These are phyloP conservation scores for Penicillium janthinellum DNA, from an alignment of 2,329 filamentous ascomycete species.

Conservation along the genomic window DNA sequence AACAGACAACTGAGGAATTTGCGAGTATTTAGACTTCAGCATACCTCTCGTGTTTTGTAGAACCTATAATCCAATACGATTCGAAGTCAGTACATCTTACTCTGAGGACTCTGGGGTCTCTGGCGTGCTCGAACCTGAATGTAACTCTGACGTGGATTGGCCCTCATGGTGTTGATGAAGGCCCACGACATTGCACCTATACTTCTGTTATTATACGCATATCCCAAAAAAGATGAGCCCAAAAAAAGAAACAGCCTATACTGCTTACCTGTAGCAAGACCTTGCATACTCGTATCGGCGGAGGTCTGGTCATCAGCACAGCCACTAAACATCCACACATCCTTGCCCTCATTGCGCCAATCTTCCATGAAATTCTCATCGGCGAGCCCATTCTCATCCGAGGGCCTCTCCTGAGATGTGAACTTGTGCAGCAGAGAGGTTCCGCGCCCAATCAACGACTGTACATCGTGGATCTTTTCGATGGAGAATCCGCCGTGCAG, in stretches of 20 bases:
- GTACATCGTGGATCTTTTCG: background rate
- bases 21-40: constrained; percentile 29
- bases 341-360: constrained; percentile 49
- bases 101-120: background rate
- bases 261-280: constrained; percentile 35
- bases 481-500: constrained; percentile 35
- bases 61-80: constrained; percentile 19
- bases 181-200: constrained; percentile 1
- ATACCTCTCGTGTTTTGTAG: constrained; percentile 31
- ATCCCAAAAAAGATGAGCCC: background rate
- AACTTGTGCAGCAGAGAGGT: background rate
- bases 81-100: background rate
- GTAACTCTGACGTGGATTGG: background rate
- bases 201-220: background rate
- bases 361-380: constrained; percentile 50
- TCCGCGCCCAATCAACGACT: background rate
- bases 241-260: background rate
- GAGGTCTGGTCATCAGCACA: constrained; percentile 56
- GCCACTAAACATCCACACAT: constrained; percentile 55
- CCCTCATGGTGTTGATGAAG: background rate
- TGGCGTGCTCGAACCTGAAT: background rate
- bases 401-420: constrained; percentile 51
- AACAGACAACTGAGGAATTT: constrained; percentile 33
- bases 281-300: constrained; percentile 52
- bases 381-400: constrained; percentile 47